These are phyloP conservation scores for Pichia phayaonensis DNA, from an alignment of 805 yeast genomes.

Conservation along the genomic window DNA sequence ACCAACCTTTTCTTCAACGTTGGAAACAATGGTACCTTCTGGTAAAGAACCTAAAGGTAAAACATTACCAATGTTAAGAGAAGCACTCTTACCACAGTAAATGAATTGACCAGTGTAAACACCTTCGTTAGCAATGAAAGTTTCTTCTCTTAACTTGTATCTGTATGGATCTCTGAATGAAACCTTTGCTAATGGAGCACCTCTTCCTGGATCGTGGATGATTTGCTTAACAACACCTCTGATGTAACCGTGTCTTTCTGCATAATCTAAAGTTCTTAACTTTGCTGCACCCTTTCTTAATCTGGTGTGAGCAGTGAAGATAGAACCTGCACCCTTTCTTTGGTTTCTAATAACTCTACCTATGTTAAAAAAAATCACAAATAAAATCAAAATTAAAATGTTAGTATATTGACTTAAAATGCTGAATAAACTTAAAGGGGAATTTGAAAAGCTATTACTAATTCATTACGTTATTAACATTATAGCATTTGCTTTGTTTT, in stretches of 20 bases:
- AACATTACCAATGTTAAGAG: slow-evolving; percentile 94
- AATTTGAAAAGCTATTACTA: too few relatives aligned
- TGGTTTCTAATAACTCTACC: slow-evolving; percentile 99
- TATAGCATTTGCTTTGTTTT: too few relatives aligned
- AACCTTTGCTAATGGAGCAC: slow-evolving; percentile 99
- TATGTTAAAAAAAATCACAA: neutral
- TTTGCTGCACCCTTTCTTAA: slow-evolving; percentile 99
- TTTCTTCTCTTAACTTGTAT: slow-evolving; percentile 96
- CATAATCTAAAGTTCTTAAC: slow-evolving; percentile 97
- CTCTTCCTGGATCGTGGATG: slow-evolving; percentile 99
- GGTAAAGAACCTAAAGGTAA: slow-evolving; percentile 96
- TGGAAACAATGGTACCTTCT: slow-evolving; percentile 98
- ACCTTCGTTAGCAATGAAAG: slow-evolving; percentile 99
- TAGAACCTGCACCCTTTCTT: slow-evolving; percentile 99
- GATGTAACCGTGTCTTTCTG: slow-evolving; percentile 99
- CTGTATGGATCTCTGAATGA: slow-evolving; percentile 99
- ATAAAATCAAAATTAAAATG: neutral
- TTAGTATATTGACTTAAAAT: neutral
- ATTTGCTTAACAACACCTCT: slow-evolving; percentile 99
- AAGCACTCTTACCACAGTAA: slow-evolving; percentile 98
- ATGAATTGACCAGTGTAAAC: slow-evolving; percentile 98
- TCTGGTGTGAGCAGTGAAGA: slow-evolving; percentile 99
- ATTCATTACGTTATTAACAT: too few relatives aligned
- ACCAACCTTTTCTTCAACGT: slow-evolving; percentile 98
- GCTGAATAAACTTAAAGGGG: too few relatives aligned